phyloP scores from a whole-genome alignment of 768 basidiomycete species.

The Lentinus tigrinus region DNA sequence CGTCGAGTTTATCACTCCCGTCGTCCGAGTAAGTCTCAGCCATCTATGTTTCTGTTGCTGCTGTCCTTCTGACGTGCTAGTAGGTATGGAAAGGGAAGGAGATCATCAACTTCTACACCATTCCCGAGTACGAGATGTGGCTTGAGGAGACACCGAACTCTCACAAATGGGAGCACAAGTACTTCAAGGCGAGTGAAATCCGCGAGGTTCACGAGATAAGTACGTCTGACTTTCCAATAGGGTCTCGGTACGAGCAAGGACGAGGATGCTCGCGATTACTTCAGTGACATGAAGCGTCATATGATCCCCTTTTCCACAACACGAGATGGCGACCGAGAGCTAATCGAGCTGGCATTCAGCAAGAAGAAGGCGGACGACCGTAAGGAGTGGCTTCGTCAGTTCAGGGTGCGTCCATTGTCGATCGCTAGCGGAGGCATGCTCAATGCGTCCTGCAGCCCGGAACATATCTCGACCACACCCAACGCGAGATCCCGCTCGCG shows the following conservation, averaged over 20 bases:
- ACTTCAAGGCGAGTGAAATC: conserved; percentile 78
- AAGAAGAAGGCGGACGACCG: conserved; percentile 99
- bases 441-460: conserved; percentile 62
- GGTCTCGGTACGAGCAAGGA: conserved; percentile 95
- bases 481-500: conserved; percentile 80
- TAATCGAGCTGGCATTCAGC: conserved; percentile 98
- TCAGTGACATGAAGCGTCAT: conserved; percentile 88
- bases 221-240: conserved; percentile 37
- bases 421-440: not conserved
- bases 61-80: not conserved
- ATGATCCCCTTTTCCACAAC: conserved; percentile 88
- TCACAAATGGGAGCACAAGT: conserved; percentile 88
- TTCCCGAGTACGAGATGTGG: conserved; percentile 97
- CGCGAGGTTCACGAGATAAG: not conserved
- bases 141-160: conserved; percentile 71
- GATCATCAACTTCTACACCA: conserved; percentile 88
- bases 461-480: conserved; percentile 87
- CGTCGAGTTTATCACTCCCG: conserved; percentile 98
- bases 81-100: conserved; percentile 80
- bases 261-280: conserved; percentile 89
- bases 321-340: conserved; percentile 77
- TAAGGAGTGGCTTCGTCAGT: conserved; percentile 96
- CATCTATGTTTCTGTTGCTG: not conserved
- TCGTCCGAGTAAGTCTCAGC: conserved; percentile 71
- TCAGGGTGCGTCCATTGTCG: conserved; percentile 55